Conservation (phyloP, 441 rosid genomes). For the Erodium texanum region DNA sequence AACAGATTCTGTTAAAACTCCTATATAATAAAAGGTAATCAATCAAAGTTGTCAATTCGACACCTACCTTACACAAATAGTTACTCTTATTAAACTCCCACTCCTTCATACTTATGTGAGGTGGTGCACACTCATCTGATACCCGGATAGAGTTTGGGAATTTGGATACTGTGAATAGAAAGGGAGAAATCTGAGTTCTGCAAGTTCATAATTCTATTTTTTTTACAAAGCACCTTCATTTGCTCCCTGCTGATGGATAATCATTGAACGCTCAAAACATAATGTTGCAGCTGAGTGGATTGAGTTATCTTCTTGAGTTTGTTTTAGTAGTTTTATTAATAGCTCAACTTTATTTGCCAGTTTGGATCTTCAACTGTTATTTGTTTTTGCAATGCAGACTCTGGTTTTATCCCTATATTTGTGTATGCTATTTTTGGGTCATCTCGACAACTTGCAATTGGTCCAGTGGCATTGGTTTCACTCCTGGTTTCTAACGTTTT, state of each 20-base stretch:
- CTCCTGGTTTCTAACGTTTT: constrained; percentile 83
- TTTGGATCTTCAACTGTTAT: constrained; percentile 13
- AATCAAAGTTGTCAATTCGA: too few species aligned
- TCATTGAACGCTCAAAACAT: not conserved
- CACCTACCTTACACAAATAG: too few species aligned
- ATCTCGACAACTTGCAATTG: constrained; percentile 89
- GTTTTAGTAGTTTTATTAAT: not conserved
- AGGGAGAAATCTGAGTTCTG: not conserved
- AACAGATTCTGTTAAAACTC: not conserved
- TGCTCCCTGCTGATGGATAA: not conserved
- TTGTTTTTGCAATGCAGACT: constrained; percentile 47
- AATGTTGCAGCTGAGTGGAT: not conserved
- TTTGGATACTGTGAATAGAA: not conserved
- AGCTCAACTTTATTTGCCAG: not conserved
- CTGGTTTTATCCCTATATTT: constrained; percentile 80
- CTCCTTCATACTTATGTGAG: not conserved
- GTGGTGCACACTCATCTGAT: not conserved
- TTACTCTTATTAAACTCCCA: too few species aligned
- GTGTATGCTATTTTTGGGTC: constrained; percentile 79
- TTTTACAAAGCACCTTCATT: not conserved
- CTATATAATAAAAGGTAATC: too few species aligned
- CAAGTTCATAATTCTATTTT: not conserved
- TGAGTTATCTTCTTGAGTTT: not conserved
- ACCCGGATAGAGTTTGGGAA: not conserved
- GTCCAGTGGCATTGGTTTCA: constrained; percentile 94